Base-by-base conservation (phyloP, 495 filamentous ascomycete genomes). In the Lophium mytilinum region DNA sequence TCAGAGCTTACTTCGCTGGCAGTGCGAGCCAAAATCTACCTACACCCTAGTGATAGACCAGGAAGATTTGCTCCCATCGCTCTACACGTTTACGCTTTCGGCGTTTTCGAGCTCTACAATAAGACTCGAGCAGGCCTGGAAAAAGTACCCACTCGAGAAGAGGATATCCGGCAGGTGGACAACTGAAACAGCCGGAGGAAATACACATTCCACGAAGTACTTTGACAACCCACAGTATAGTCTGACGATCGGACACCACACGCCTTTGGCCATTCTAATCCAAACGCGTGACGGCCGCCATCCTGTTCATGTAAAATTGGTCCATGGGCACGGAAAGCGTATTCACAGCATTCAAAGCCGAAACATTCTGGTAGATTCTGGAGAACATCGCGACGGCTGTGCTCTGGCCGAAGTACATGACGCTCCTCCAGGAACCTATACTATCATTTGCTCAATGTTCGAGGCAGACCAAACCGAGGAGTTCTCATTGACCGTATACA, bases 401-500 rank as follows among this genome's bases (percentile, higher is more conserved):
- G 89, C 86, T 6, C 69, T 89, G 37, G 83, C 84, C 4, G 80
- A 86, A 52, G 68, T 80, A 11, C 67, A 70, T 12, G 67, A 66
- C 7, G 69, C 92, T 8, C 77, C 79, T 24, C 69, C 75, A 2
- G 92, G 92, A 3, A 77, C 75, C 0, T 97, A 97, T 71, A 96
- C 90, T 0, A 78, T 95, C 46, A 83, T 97, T 10, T 86, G 83
- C 62, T 90, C 86, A 8, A 95, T 93, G 1, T 96, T 94, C 66
- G 89, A 95, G 43, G 79, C 84, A 0, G 82, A 82, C 33, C 86
- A 91, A 65, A 70, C 80, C 2, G 89, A 82, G 1, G 76, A 75
- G n/a, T 97, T 94, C 71, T 81, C 76, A 2, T 75, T 98, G 24
- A 81, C 81, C 61, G 77, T 94, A 36, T 81, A 79, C 9, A 81